Conservation (phyloP, 2,329 filamentous ascomycete genomes). For the Thermomyces lanuginosus region DNA sequence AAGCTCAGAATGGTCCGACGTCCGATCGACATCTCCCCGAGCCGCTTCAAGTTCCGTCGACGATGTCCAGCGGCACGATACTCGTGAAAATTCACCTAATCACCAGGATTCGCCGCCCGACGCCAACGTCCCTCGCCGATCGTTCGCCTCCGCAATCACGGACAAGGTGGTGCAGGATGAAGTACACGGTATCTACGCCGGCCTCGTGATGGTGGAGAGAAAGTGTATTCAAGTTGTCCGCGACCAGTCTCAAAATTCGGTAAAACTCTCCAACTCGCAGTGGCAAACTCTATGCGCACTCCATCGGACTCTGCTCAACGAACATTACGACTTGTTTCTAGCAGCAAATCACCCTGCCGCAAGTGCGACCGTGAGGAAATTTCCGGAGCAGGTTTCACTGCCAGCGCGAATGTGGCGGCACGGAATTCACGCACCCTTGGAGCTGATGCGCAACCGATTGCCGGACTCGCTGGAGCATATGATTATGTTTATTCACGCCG, state of each 20-base stretch:
- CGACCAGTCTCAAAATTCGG: constrained; percentile 38
- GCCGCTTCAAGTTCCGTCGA: no score
- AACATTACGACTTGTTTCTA: constrained; percentile 75
- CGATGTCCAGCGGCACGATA: no score
- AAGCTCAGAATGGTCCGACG: no score
- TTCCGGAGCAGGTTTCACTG: constrained; percentile 77
- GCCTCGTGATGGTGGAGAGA: constrained; percentile 69
- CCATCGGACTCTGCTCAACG: constrained; percentile 63
- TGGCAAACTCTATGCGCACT: constrained; percentile 73
- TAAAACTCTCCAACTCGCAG: constrained; percentile 46
- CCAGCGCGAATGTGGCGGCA: constrained; percentile 88
- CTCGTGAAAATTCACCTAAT: no score
- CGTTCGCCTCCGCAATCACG: no score
- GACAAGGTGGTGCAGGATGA: constrained; percentile 39
- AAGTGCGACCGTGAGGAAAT: constrained; percentile 44
- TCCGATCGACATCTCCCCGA: no score
- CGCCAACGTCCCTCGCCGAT: no score
- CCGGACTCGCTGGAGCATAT: constrained; percentile 73
- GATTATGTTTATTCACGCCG: constrained; percentile 75
- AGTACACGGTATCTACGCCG: constrained; percentile 49
- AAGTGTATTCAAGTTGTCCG: constrained; percentile 75
- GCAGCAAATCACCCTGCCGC: constrained; percentile 76
- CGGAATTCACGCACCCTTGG: constrained; percentile 73
- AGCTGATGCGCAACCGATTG: constrained; percentile 56
- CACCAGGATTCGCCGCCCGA: no score